Evolutionary conservation across 805 yeast species (phyloP).

Genomic region (Kodamaea laetipori): DNA sequence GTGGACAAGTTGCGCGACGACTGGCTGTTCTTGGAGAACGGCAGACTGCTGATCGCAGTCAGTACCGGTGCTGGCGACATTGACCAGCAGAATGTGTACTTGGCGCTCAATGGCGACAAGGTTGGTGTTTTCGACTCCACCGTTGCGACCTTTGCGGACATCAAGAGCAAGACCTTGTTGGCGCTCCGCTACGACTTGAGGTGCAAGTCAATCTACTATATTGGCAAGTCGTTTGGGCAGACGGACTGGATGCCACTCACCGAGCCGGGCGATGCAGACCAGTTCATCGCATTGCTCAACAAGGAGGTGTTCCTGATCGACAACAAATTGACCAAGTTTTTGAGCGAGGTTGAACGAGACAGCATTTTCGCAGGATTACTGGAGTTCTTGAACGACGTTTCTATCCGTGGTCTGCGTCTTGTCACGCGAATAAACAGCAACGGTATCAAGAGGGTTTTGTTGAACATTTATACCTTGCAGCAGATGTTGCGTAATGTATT

Average conservation of each 20-base stretch:
- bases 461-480: slow-evolving; percentile 66
- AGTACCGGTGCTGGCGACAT: slow-evolving; percentile 10
- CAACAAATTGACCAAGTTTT: slow-evolving; percentile 37
- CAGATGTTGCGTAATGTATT: slow-evolving; percentile 66
- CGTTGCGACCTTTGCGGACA: slow-evolving; percentile 33
- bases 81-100: slow-evolving; percentile 26
- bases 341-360: slow-evolving; percentile 35
- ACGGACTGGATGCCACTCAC: slow-evolving; percentile 53
- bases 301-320: slow-evolving; percentile 50
- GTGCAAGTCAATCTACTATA: slow-evolving; percentile 52
- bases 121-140: slow-evolving; percentile 39
- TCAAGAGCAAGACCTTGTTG: slow-evolving; percentile 43
- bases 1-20: slow-evolving; percentile 40
- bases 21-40: slow-evolving; percentile 46
- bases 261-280: slow-evolving; percentile 63
- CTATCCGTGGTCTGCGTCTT: slow-evolving; percentile 54
- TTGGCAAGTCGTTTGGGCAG: slow-evolving; percentile 49
- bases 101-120: slow-evolving; percentile 36
- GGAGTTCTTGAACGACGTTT: slow-evolving; percentile 49
- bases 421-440: slow-evolving; percentile 53
- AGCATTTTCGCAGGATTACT: slow-evolving; percentile 50
- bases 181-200: slow-evolving; percentile 61
- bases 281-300: slow-evolving; percentile 52
- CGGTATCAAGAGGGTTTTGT: slow-evolving; percentile 60
- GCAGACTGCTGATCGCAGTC: slow-evolving; percentile 21